These are phyloP conservation scores for Paramecium pentaurelia DNA, from an alignment of 73 alveolate species.

Conservation along the genomic window DNA sequence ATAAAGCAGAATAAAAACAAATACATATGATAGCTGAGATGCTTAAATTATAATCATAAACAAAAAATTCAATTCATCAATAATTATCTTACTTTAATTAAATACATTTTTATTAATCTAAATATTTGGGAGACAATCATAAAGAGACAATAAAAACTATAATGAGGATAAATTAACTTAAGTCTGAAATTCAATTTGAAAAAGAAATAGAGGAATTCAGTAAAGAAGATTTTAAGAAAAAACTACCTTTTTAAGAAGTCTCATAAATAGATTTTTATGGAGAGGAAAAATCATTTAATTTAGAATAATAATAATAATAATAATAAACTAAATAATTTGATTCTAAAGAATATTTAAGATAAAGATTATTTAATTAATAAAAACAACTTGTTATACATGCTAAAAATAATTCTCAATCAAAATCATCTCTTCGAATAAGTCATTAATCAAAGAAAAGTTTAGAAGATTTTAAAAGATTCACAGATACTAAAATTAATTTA, in stretches of 20 bases:
- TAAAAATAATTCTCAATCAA: neutral
- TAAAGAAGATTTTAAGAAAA: neutral
- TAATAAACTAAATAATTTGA: neutral
- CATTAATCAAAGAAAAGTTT: neutral
- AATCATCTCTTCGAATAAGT: neutral
- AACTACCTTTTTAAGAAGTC: neutral
- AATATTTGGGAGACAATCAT: neutral
- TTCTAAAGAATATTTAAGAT: neutral
- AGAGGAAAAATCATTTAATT: neutral
- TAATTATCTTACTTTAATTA: neutral
- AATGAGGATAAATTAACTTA: neutral
- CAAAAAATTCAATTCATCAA: neutral
- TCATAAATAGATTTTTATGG: neutral
- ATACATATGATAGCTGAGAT: neutral
- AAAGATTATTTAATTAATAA: neutral
- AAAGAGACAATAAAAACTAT: neutral
- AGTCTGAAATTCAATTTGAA: neutral
- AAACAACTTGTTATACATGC: neutral
- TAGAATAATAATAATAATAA: neutral
- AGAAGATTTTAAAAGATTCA: neutral
- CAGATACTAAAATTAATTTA: neutral
- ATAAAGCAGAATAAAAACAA: neutral
- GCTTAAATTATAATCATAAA: neutral
- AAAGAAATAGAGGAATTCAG: slow-evolving; percentile 8
- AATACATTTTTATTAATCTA: neutral